Evolutionary conservation across 2,329 filamentous ascomycete genomes (phyloP), one percentile per base, ranked within the genome.

Genomic region (Aspergillus sp.): DNA sequence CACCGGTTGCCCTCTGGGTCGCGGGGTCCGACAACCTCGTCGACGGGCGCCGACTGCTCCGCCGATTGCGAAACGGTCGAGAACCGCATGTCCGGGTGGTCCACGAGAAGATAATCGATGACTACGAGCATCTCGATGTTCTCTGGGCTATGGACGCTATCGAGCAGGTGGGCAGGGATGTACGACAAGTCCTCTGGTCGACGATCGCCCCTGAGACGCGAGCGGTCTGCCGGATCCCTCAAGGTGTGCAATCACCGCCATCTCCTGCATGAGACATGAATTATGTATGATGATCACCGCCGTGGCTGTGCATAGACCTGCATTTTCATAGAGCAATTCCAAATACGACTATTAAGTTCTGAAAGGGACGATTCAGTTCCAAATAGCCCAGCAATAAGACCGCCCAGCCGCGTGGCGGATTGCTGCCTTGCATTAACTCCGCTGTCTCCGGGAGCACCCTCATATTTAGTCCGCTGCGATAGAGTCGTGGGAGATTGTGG

Each of bases 41-140:
- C 1, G 90, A 96, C 68, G 93, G 93, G 0, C 73, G 79, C 16
- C 83, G 85, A 49, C 77, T 96, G 8, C 76, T 96, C 2, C 78
- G 82, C 17, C 81, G 93, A 1, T 88, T 96, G 58, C 81, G 88
- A 62, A 81, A 82, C 40, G 88, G 88, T 0, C 79, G 89, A 22
- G 93, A 97, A 70, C 93, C 93, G 1, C 79, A 90, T 64, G 90
- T 95, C 8, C 77, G 81, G 36, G 75, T 96, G 4, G 89, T 96
- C 4, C 89, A 96, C 72, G 82, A 82, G 57, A 95, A 90, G 66
- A 77, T 95, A 19, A 88, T 96, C 41, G 84, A 89, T 2, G 89
- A 87, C 44, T 95, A 96, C 68, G 93, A 96, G 73, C 93, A 97
- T 72, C 79, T 97, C 4, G 93, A 96, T 72, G 90, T 96, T 1